phyloP scores from a whole-genome alignment of 2,329 filamentous ascomycete genomes.

The Penicillium capsulatum region DNA sequence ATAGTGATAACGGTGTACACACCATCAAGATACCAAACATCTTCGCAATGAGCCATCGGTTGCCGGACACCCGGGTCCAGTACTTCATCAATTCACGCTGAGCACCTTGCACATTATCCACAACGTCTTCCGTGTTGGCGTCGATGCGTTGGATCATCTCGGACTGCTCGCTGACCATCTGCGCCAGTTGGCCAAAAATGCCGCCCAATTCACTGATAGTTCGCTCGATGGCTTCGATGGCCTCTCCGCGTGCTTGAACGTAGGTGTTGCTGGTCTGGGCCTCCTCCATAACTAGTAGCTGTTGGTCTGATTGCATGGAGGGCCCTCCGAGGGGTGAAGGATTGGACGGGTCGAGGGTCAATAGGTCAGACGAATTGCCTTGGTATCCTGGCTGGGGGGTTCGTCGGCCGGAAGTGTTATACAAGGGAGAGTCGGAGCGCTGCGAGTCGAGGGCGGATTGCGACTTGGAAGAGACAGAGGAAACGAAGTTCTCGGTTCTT shows the following conservation, averaged over 20 bases:
- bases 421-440: conserved; percentile 79
- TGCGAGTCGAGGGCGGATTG: conserved; percentile 60
- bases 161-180: conserved; percentile 95
- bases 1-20: conserved; percentile 20
- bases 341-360: conserved; percentile 71
- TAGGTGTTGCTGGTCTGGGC: conserved; percentile 81
- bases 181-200: conserved; percentile 89
- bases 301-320: conserved; percentile 68
- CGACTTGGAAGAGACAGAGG: conserved; percentile 74
- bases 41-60: conserved; percentile 88
- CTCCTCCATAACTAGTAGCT: conserved; percentile 90
- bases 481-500: conserved; percentile 94
- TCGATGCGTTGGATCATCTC: conserved; percentile 98
- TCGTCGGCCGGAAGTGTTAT: conserved; percentile 69
- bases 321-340: conserved; percentile 46
- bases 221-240: conserved; percentile 93
- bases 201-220: conserved; percentile 88
- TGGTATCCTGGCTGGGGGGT: conserved; percentile 56
- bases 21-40: conserved; percentile 79
- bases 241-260: conserved; percentile 88
- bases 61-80: conserved; percentile 89
- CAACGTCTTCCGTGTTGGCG: conserved; percentile 94
- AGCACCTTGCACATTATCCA: conserved; percentile 96
- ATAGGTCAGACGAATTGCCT: conserved; percentile 59
- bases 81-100: conserved; percentile 95